Evolutionary conservation across 164 flowering plant species (phyloP).

Genomic region (Cinnamomum chago): DNA sequence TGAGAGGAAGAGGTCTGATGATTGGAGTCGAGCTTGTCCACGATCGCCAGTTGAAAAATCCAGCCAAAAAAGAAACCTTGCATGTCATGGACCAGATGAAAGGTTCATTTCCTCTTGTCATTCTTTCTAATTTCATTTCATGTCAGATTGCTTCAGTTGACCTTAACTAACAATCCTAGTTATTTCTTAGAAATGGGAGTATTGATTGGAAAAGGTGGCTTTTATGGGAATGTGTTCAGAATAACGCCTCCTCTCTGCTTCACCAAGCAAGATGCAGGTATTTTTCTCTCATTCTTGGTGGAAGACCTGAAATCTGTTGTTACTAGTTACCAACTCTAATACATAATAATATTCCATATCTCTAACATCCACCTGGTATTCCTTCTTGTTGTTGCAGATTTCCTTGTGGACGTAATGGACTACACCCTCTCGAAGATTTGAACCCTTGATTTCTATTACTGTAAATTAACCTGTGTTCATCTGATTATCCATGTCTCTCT

Average conservation of each 20-base stretch:
- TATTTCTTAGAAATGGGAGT: conserved; percentile 67
- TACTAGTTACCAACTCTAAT: neutral
- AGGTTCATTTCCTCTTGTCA: conserved; percentile 40
- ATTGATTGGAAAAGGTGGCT: conserved; percentile 87
- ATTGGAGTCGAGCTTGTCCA: conserved; percentile 90
- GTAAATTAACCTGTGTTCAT: neutral
- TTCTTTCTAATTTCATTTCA: neutral
- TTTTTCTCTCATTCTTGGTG: neutral
- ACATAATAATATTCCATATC: too few species aligned
- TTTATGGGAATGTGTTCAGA: conserved; percentile 82
- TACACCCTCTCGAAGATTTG: conserved; percentile 61
- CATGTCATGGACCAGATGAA: conserved; percentile 86
- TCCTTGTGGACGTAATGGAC: conserved; percentile 75
- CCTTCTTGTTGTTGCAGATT: conserved; percentile 44
- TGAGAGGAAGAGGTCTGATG: conserved; percentile 86
- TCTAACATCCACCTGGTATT: neutral
- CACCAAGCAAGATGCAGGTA: conserved; percentile 89
- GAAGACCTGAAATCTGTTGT: neutral
- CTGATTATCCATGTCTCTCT: neutral
- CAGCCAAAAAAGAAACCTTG: conserved; percentile 77
- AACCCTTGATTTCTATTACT: conserved; percentile 14
- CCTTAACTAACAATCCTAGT: neutral
- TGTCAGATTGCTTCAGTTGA: neutral
- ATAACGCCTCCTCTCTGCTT: conserved; percentile 97
- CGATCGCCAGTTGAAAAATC: conserved; percentile 72